Evolutionary conservation across 805 yeast genomes (phyloP), one percentile per base, ranked within the genome.

Genomic region (Pichia cephalocereana): DNA sequence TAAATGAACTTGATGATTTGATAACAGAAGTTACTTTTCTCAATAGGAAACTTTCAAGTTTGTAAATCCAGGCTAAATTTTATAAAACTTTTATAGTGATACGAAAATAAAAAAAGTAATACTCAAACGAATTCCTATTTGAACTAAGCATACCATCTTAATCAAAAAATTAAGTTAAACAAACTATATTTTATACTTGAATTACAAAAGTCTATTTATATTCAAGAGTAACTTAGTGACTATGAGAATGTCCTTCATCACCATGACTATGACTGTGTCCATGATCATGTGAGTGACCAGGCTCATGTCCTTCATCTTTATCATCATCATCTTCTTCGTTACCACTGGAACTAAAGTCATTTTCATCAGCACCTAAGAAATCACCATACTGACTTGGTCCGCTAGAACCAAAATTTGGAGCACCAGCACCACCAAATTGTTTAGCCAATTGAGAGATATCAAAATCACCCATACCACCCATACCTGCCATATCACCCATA

Each of bases 401-500:
- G 19, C 52, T 45, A 15, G 65, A 70, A 40, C 65, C 71, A 26
- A 66, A 74, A 41, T 72, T 79, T 19, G 71, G 74, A 49, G 67
- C 72, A 50, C 79, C 88, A 19, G 84, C 87, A 48, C 59, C 61
- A 18, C 69, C 72, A 38, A 66, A 67, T 50, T 63, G 62, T 30
- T 54, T 50, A 10, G 62, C 61, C 27, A 63, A 50, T 38, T 55
- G 51, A 30, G 65, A 58, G 36, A 62, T 59, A 43, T 63, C 54
- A 38, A 60, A 39, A 40, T 58, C 62, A 23, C 31, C 18, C 44
- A 42, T 42, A 18, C 30, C 44, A 5, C 18, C 18, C 45, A 43
- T 43, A 36, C 40, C 45, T n/a, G 31, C 32, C 31, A 46, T 19
- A 38, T 32, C 48, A 19, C 46, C 55, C 44, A 52, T 43, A 17